phyloP scores from a whole-genome alignment of 495 filamentous ascomycete genomes.

The Xylaria nigripes region DNA sequence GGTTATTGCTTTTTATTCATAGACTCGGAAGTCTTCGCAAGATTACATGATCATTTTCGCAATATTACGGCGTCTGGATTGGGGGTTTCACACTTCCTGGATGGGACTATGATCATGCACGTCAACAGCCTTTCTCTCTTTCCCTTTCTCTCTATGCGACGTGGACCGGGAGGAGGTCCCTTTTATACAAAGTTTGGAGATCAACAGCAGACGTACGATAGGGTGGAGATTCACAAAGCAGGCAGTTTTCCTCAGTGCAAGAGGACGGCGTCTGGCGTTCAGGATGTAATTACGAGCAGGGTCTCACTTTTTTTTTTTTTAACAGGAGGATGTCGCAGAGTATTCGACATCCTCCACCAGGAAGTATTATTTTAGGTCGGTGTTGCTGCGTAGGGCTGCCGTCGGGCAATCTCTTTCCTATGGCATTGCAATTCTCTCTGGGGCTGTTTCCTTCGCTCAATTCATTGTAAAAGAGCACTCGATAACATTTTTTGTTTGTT shows the following conservation, averaged over 20 bases:
- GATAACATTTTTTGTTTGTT: no score
- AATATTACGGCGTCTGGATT: slow-evolving; percentile 29
- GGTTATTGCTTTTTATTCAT: slow-evolving; percentile 15
- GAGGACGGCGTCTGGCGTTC: slow-evolving; percentile 6
- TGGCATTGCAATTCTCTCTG: not conserved
- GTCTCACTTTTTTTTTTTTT: no score
- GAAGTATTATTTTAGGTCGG: not conserved
- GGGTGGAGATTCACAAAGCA: not conserved
- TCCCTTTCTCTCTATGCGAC: not conserved
- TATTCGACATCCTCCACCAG: slow-evolving; percentile 3
- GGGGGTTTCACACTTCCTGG: slow-evolving; percentile 22
- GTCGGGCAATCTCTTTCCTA: not conserved
- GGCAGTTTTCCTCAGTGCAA: not conserved
- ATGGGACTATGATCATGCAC: slow-evolving; percentile 20
- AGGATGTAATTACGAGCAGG: not conserved
- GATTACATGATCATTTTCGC: slow-evolving; percentile 28
- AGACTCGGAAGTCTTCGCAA: slow-evolving; percentile 23
- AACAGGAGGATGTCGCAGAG: no score
- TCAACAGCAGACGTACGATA: slow-evolving; percentile 1
- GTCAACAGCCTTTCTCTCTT: not conserved
- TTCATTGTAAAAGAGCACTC: slow-evolving; percentile 2
- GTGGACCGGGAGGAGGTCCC: not conserved
- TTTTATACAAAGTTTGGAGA: slow-evolving; percentile 6
- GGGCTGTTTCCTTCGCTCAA: slow-evolving; percentile 4
- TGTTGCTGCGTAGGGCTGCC: not conserved